These are phyloP conservation scores for Fusarium nisikadoi DNA, from an alignment of 2,329 filamentous ascomycete genomes.

Conservation along the genomic window DNA sequence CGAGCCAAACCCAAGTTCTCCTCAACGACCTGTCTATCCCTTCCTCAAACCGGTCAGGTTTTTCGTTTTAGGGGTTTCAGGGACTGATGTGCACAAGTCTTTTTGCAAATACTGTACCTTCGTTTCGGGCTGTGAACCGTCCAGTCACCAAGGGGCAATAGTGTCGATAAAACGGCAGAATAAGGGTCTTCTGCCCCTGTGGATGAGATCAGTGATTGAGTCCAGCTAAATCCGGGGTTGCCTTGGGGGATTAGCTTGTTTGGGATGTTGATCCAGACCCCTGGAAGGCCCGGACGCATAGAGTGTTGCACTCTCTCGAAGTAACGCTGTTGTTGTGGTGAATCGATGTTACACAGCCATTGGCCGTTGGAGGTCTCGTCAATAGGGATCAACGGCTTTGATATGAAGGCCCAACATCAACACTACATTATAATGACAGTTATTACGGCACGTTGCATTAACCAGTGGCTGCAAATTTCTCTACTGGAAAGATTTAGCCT, in stretches of 20 bases:
- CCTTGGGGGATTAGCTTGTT: constrained; percentile 16
- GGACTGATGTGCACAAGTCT: constrained; percentile 3
- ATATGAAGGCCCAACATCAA: not conserved
- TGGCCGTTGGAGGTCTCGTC: not conserved
- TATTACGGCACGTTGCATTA: not conserved
- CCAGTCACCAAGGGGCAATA: not conserved
- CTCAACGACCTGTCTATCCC: constrained; percentile 8
- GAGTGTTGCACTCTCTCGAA: not conserved
- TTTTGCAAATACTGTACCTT: not conserved
- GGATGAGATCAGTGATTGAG: constrained; percentile 18
- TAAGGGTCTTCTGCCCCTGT: constrained; percentile 15
- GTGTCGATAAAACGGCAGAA: not conserved
- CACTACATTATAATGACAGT: not conserved
- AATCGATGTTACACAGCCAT: constrained; percentile 6
- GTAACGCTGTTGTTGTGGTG: constrained; percentile 27
- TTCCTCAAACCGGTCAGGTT: not conserved
- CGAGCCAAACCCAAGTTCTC: not conserved
- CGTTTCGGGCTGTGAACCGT: not conserved
- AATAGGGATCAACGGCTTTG: not conserved
- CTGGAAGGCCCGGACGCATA: not conserved
- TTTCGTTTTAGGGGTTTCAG: not conserved
- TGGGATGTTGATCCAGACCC: not conserved
- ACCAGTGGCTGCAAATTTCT: not conserved
- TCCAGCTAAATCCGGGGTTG: constrained; percentile 27
- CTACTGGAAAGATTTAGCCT: not conserved